Base-by-base conservation (phyloP, 306 rosid genomes). In the Abrus precatorius region DNA sequence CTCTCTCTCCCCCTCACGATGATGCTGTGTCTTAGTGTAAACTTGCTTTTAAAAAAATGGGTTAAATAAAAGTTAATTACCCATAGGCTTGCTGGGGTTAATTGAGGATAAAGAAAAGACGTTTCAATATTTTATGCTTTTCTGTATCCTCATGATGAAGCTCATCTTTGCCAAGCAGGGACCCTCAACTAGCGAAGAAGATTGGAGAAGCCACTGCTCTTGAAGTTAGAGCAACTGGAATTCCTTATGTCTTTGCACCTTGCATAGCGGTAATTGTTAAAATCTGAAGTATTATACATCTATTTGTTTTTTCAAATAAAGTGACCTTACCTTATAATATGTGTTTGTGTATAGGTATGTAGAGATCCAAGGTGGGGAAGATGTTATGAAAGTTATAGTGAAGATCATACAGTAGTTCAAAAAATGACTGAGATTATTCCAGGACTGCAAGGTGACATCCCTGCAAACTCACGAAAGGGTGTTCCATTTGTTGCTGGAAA, bases 321-420 rank as follows among this genome's bases (percentile, higher is more conserved):
- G 20, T 20, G 20, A 20, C 20, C 20, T 20, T 20, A 20, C 20
- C 20, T 20, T 20, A 44, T 30, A 9, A 38, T 30, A 28, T 66
- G 1, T 20, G 3, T 67, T n/a, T n/a, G 47, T 69, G 6, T 41
- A 43, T 69, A 84, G 87, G 87, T 84, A 0, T 84, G 87, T 69
- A 75, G 87, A 75, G 87, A 84, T 80, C 87, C 87, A 43, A 79
- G 87, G 45, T 84, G 87, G 87, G 87, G 87, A 1, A 36, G 87
- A 61, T 84, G 87, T n/a, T 80, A 79, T 47, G 87, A 84, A 75
- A 84, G 87, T 77, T 84, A 84, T 53, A 84, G 87, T 44, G 87
- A 84, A 79, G 84, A 84, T 84, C 84, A 77, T 59, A 60, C 6
- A 53, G 4, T 84, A 11, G 87, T 84, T 53, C 84, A 84, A 61